Evolutionary conservation across 2,329 filamentous ascomycete genomes (phyloP), one percentile per base, ranked within the genome.

Genomic region (Allantophomopsis lycopodina): DNA sequence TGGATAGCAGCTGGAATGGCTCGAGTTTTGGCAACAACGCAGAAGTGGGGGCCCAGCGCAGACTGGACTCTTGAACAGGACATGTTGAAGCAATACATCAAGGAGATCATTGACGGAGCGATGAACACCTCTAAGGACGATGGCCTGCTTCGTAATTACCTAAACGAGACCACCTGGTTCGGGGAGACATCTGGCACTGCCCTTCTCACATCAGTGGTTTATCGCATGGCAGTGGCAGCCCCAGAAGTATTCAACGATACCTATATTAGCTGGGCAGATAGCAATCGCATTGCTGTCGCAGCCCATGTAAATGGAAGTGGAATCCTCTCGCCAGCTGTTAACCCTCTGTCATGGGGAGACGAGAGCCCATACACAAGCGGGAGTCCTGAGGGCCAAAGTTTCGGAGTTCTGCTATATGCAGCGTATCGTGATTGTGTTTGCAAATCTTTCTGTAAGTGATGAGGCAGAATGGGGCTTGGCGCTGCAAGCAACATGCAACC

Each of bases 121-220:
- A 58, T 57, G 28, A 45, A 44, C 28, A 49, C 47, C 12, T 59
- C 51, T 7, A 53, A 62, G 41, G 48, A 50, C 10, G 46, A 48
- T 5, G 60, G 60, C 23, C 54, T 69, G 5, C 46, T 70, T 35
- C 53, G 61, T 16, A 70, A 70, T 44, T 68, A 69, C 42, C 53
- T 69, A 17, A 58, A 63, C 37, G 58, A 66, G 33, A 49, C 50
- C 12, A 52, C 40, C 7, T 67, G 62, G 60, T 67, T 62, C 48
- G 63, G 60, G 2, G 67, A 71, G 48, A 60, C 63, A 5, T 60
- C 65, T 10, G 67, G 66, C 11, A 71, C 65, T 4, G 55, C 63
- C 4, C 46, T 69, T 16, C 46, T 70, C 15, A 54, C 63, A 16
- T 60, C 65, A 14, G 59, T 60, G 2, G 57, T 55, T 11, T 68